Percentiles rank a stretch among this genome's conserved stretches.
Conservation (phyloP, 2,329 filamentous ascomycete species). For the Fusarium sp. region DNA sequence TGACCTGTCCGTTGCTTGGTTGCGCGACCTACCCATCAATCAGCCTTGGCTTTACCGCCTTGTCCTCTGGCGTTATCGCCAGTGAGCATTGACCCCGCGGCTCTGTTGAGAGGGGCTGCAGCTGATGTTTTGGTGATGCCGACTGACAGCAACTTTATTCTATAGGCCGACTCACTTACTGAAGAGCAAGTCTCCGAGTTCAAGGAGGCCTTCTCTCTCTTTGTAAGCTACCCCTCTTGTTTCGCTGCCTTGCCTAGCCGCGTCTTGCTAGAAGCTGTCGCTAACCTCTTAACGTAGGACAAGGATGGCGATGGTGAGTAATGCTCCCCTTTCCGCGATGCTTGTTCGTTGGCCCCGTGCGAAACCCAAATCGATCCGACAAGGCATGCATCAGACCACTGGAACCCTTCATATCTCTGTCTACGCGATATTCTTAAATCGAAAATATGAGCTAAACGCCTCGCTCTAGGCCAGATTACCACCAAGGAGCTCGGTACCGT, state of each 20-base stretch:
- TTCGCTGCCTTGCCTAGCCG: neutral
- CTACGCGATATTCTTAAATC: slow-evolving; percentile 9
- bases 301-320: slow-evolving; percentile 91
- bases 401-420: neutral
- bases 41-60: slow-evolving; percentile 5
- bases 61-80: slow-evolving; percentile 21
- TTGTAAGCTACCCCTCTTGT: slow-evolving; percentile 72
- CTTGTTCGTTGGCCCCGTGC: slow-evolving; percentile 9
- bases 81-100: slow-evolving; percentile 39
- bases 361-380: slow-evolving; percentile 19
- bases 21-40: neutral
- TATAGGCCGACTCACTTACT: slow-evolving; percentile 94
- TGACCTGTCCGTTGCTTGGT: neutral
- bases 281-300: slow-evolving; percentile 65
- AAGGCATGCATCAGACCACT: neutral
- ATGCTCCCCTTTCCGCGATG: slow-evolving; percentile 28
- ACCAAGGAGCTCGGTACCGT: slow-evolving; percentile 91
- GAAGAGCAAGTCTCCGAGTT: slow-evolving; percentile 99
- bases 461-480: slow-evolving; percentile 79
- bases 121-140: slow-evolving; percentile 32
- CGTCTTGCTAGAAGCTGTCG: slow-evolving; percentile 10
- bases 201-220: slow-evolving; percentile 99
- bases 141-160: slow-evolving; percentile 39
- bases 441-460: slow-evolving; percentile 33
- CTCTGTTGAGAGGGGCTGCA: slow-evolving; percentile 42